Conservation (phyloP, 768 basidiomycete genomes). For the Rhizopogon rudus region DNA sequence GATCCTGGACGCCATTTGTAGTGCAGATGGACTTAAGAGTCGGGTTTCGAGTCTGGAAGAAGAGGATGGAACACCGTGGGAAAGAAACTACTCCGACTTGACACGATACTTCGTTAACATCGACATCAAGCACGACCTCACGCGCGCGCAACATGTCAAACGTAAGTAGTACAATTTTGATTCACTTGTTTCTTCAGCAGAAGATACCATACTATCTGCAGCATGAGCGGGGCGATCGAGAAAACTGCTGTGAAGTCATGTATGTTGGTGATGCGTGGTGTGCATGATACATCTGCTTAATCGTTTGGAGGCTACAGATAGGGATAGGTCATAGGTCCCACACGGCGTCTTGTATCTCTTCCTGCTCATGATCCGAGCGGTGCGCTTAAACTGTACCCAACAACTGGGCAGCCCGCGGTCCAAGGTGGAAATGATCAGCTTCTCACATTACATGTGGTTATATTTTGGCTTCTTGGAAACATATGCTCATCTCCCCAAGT, state of each 20-base stretch:
- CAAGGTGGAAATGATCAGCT: not conserved
- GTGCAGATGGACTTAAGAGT: conserved; percentile 4
- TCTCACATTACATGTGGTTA: not conserved
- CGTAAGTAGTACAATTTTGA: too few species aligned
- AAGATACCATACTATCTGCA: too few species aligned
- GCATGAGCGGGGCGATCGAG: too few species aligned
- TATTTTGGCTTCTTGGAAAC: not conserved
- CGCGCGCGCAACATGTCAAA: too few species aligned
- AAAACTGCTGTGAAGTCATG: too few species aligned
- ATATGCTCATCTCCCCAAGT: too few species aligned
- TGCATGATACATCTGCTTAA: too few species aligned
- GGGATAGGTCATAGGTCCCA: too few species aligned
- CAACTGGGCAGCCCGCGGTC: not conserved
- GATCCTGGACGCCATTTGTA: conserved; percentile 65
- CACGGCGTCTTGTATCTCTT: not conserved
- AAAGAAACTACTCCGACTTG: conserved; percentile 27
- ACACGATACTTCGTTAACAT: conserved; percentile 11
- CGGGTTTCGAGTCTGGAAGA: conserved; percentile 2
- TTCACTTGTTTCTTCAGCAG: too few species aligned
- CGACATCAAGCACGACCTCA: too few species aligned
- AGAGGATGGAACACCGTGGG: conserved; percentile 17
- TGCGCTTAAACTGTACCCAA: not conserved
- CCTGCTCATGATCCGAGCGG: not conserved
- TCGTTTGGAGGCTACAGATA: too few species aligned
- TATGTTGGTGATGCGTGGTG: too few species aligned